Conservation (phyloP, 106 monocot genomes). For the Vanilla planifolia region DNA sequence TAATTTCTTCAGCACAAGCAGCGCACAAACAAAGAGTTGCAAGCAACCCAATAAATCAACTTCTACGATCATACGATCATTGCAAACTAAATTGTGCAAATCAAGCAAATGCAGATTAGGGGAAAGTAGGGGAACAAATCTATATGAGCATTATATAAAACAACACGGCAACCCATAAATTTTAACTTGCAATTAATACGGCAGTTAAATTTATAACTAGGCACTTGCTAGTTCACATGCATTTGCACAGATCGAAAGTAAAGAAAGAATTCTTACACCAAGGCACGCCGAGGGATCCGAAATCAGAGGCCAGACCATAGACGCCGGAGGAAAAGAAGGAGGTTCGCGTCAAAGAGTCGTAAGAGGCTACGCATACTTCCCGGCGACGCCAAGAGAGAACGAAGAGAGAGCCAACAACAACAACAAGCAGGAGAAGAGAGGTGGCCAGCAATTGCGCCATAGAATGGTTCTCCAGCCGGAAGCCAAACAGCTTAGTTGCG, state of each 20-base stretch:
- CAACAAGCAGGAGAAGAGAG: constrained; percentile 2
- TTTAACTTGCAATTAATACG: too few relatives aligned
- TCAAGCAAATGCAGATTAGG: too few relatives aligned
- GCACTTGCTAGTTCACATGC: too few relatives aligned
- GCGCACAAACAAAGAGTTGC: too few relatives aligned
- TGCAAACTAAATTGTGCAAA: too few relatives aligned
- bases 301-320: constrained; percentile 1
- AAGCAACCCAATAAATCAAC: too few relatives aligned
- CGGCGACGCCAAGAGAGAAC: not conserved
- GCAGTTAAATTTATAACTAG: too few relatives aligned
- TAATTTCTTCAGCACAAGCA: not conserved
- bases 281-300: constrained; percentile 12
- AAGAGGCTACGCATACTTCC: not conserved
- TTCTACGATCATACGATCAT: too few relatives aligned
- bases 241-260: not conserved
- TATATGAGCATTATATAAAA: too few relatives aligned
- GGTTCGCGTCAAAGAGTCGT: not conserved
- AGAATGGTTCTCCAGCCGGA: not conserved
- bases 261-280: constrained; percentile 6
- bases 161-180: too few relatives aligned
- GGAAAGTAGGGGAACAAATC: too few relatives aligned
- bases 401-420: not conserved
- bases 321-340: not conserved
- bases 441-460: not conserved
- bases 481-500: not conserved